Evolutionary conservation across 371 early-diverging fungal species (phyloP).

Genomic region (Circinella umbellata): DNA sequence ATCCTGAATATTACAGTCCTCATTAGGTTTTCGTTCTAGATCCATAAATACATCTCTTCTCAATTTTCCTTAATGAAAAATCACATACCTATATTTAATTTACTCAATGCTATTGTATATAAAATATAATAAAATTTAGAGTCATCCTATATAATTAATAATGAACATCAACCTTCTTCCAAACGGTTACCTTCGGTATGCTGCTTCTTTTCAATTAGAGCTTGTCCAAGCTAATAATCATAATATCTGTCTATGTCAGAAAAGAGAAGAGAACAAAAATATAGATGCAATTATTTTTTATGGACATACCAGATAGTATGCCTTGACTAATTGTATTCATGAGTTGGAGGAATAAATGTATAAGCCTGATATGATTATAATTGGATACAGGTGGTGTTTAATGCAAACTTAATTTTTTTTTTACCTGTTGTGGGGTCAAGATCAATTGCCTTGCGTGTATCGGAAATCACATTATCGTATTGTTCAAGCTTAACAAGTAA

Average conservation of each 20-base stretch:
- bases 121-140: neutral
- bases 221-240: slow-evolving; percentile 59
- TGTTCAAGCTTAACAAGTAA: slow-evolving; percentile 49
- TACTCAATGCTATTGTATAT: slow-evolving; percentile 45
- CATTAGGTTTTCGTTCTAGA: no score
- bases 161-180: neutral
- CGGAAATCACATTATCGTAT: slow-evolving; percentile 61
- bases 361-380: no score
- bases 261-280: neutral
- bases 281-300: neutral
- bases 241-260: neutral
- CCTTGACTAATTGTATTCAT: slow-evolving; percentile 58
- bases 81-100: slow-evolving; percentile 56
- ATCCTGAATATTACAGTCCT: slow-evolving; percentile 31
- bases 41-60: neutral
- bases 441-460: slow-evolving; percentile 76
- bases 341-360: neutral
- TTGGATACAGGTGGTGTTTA: no score
- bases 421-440: slow-evolving; percentile 66
- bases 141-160: neutral
- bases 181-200: slow-evolving; percentile 45
- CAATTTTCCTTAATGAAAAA: neutral
- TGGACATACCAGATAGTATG: slow-evolving; percentile 63
- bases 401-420: no score
- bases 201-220: slow-evolving; percentile 53